phyloP scores from a whole-genome alignment of 176 grass and related monocot genomes.

The Oryza punctata region DNA sequence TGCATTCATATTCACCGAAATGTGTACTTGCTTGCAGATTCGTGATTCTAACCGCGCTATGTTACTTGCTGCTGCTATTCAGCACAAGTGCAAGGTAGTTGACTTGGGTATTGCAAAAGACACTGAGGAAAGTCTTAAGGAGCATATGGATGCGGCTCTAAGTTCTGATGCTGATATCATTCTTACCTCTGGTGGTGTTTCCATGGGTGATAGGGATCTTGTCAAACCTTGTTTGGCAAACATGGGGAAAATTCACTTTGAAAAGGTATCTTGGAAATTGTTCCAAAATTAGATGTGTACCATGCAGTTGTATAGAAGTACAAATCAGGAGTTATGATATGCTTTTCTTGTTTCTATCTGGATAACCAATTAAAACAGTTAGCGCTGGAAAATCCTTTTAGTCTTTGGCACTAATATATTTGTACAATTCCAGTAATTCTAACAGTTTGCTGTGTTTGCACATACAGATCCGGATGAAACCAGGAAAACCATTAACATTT shows the following conservation, averaged over 20 bases:
- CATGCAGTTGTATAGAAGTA: background rate
- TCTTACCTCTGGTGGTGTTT: constrained; percentile 91
- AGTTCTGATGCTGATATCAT: constrained; percentile 76
- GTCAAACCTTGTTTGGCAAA: constrained; percentile 88
- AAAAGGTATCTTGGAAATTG: constrained; percentile 62
- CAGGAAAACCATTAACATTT: constrained; percentile 93
- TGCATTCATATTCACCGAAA: background rate
- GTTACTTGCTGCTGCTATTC: constrained; percentile 77
- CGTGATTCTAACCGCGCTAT: constrained; percentile 93
- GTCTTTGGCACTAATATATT: background rate
- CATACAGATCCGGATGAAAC: constrained; percentile 80
- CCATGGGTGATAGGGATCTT: constrained; percentile 95
- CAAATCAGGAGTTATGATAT: background rate
- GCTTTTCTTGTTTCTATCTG: background rate
- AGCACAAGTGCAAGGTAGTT: constrained; percentile 81
- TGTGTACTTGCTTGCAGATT: constrained; percentile 55
- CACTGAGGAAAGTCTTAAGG: constrained; percentile 72
- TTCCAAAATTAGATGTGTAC: background rate
- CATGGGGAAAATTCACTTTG: constrained; percentile 86
- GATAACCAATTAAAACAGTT: constrained; percentile 7
- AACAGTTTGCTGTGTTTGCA: background rate
- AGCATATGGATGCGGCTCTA: constrained; percentile 68
- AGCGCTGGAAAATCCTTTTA: background rate
- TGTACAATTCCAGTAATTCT: constrained; percentile 31
- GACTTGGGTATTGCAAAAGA: constrained; percentile 90